These are phyloP conservation scores for Fistulinella cinereoalba DNA, from an alignment of 1,284 basidiomycete genomes.

Conservation along the genomic window DNA sequence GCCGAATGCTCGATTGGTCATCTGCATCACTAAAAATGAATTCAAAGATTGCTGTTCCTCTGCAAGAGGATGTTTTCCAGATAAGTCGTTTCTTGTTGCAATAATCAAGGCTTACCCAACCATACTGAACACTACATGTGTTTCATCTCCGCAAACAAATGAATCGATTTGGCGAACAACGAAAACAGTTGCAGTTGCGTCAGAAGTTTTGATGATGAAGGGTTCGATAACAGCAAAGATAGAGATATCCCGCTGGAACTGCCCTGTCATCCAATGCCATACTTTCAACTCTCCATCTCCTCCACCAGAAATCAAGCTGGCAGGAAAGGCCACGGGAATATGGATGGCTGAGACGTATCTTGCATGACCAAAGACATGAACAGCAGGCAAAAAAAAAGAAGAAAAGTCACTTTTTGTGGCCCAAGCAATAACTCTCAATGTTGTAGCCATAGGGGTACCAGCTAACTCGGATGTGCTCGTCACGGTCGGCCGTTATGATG, in stretches of 20 bases:
- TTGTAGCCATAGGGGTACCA: constrained; percentile 82
- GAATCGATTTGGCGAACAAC: constrained; percentile 26
- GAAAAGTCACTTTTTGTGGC: constrained; percentile 69
- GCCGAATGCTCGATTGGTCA: constrained; percentile 34
- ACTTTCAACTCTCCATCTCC: constrained; percentile 76
- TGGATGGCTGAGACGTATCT: constrained; percentile 85
- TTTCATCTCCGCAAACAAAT: constrained; percentile 28
- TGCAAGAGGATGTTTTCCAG: constrained; percentile 31
- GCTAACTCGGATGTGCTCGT: constrained; percentile 91
- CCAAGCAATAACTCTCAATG: constrained; percentile 83
- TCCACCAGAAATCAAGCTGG: constrained; percentile 76
- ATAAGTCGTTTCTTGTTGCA: background rate
- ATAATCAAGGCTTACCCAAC: constrained; percentile 53
- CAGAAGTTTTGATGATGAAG: constrained; percentile 46
- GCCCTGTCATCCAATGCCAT: constrained; percentile 77
- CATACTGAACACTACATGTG: constrained; percentile 59
- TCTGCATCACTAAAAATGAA: constrained; percentile 39
- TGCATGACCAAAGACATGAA: constrained; percentile 2
- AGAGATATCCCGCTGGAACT: constrained; percentile 48
- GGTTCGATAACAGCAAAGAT: constrained; percentile 58
- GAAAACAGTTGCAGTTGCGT: constrained; percentile 45
- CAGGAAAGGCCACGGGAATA: constrained; percentile 52
- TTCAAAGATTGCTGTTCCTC: constrained; percentile 66
- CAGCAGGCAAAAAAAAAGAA: background rate
- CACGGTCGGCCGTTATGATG: constrained; percentile 85